A percentile compares a stretch with the other conserved stretches of the same genome.
phyloP scores from a whole-genome alignment of 441 rosid genomes.

The Gossypium gossypioides region DNA sequence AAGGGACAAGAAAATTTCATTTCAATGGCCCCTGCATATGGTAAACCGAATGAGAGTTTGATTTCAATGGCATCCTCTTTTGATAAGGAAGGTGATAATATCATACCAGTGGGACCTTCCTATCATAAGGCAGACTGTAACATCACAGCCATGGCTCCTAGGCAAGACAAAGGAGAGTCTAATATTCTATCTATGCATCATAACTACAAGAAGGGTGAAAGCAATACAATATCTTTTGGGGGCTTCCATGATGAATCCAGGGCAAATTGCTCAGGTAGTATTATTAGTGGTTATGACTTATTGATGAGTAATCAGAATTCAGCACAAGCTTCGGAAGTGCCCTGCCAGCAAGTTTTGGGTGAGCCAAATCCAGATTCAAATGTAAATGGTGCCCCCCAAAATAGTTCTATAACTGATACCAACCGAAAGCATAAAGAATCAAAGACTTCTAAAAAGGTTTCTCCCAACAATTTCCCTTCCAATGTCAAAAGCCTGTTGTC shows the following conservation, averaged over 20 bases:
- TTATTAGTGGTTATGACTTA: slow-evolving; percentile 26
- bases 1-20: slow-evolving; percentile 32
- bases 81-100: slow-evolving; percentile 28
- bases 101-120: slow-evolving; percentile 22
- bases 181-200: slow-evolving; percentile 30
- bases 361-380: slow-evolving; percentile 18
- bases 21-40: slow-evolving; percentile 28
- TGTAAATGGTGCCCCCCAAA: slow-evolving; percentile 17
- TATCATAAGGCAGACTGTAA: slow-evolving; percentile 29
- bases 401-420: slow-evolving; percentile 19
- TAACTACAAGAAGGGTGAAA: slow-evolving; percentile 25
- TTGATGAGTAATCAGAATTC: slow-evolving; percentile 23
- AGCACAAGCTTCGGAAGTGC: slow-evolving; percentile 23
- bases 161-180: slow-evolving; percentile 29
- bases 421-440: slow-evolving; percentile 26
- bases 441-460: slow-evolving; percentile 28
- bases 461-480: slow-evolving; percentile 37
- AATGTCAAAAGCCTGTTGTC: slow-evolving; percentile 44
- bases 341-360: slow-evolving; percentile 17
- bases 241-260: slow-evolving; percentile 31
- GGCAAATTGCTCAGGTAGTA: slow-evolving; percentile 23
- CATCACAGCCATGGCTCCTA: slow-evolving; percentile 18
- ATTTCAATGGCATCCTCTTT: slow-evolving; percentile 28
- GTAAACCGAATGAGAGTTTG: slow-evolving; percentile 30
- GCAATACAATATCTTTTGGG: slow-evolving; percentile 25